These are phyloP conservation scores for Fusarium abutilonis DNA, from an alignment of 2,329 filamentous ascomycete genomes.

Conservation along the genomic window DNA sequence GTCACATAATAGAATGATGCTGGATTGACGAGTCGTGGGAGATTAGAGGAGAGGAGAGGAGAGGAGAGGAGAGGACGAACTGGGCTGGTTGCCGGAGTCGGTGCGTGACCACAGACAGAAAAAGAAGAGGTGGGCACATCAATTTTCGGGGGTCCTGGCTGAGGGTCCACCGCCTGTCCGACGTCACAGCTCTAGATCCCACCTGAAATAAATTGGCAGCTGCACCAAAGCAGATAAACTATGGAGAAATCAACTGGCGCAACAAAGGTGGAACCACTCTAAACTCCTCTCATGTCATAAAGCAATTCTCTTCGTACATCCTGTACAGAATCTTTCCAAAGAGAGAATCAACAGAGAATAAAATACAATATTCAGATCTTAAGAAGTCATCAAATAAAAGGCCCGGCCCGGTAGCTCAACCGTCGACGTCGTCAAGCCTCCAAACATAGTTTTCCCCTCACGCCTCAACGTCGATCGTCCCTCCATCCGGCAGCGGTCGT, in stretches of 20 bases:
- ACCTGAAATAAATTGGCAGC: constrained; percentile 10
- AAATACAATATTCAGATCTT: constrained; percentile 7
- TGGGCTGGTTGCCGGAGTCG: constrained; percentile 24
- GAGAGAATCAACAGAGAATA: not conserved
- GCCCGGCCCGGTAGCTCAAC: constrained; percentile 28
- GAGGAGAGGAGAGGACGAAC: constrained; percentile 27
- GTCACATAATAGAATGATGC: constrained; percentile 39
- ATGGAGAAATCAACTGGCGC: too few species aligned
- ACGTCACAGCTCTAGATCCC: constrained; percentile 33
- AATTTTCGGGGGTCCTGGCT: constrained; percentile 34
- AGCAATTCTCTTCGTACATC: not conserved
- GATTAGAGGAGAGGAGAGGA: constrained; percentile 34
- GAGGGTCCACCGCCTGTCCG: constrained; percentile 20
- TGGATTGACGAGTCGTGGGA: constrained; percentile 24
- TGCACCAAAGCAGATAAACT: not conserved
- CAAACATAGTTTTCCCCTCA: constrained; percentile 7
- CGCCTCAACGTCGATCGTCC: constrained; percentile 4
- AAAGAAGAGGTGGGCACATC: constrained; percentile 11
- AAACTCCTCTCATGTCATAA: constrained; percentile 2
- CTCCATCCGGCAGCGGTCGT: constrained; percentile 9
- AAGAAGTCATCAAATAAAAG: constrained; percentile 23
- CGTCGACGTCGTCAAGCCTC: constrained; percentile 13
- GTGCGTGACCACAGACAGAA: constrained; percentile 24
- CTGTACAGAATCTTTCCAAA: not conserved
- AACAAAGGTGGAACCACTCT: constrained; percentile 3